Evolutionary conservation across 805 yeast genomes (phyloP).

Genomic region (Kazachstania kunashirensis): DNA sequence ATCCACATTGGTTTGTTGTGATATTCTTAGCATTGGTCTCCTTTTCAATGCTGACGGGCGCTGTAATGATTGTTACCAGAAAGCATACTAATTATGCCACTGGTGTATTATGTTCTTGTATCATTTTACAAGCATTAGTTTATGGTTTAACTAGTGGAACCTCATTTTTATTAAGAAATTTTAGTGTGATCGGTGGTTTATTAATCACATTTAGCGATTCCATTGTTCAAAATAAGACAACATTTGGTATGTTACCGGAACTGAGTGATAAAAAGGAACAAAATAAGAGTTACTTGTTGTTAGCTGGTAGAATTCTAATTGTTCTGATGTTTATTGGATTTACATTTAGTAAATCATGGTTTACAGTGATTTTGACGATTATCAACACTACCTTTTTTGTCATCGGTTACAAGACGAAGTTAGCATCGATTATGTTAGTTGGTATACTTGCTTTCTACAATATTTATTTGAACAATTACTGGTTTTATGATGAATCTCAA

Average conservation of each 20-base stretch:
- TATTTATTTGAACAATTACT: conserved; percentile 73
- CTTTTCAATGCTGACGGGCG: conserved; percentile 59
- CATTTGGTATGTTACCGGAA: conserved; percentile 39
- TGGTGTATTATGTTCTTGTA: conserved; percentile 56
- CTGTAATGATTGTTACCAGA: conserved; percentile 60
- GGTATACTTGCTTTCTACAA: conserved; percentile 67
- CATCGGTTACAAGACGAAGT: conserved; percentile 86
- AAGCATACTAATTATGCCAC: conserved; percentile 64
- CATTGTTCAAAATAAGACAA: conserved; percentile 61
- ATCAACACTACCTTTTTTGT: conserved; percentile 72
- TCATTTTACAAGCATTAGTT: conserved; percentile 72
- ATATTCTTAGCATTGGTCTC: conserved; percentile 58
- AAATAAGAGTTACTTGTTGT: conserved; percentile 63
- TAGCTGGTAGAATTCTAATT: conserved; percentile 82
- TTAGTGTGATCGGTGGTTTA: conserved; percentile 87
- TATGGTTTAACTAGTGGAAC: conserved; percentile 81
- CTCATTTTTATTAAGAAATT: conserved; percentile 73
- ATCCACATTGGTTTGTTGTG: conserved; percentile 70
- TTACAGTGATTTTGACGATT: conserved; percentile 53
- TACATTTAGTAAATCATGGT: conserved; percentile 65
- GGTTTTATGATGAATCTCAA: conserved; percentile 62
- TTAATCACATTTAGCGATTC: conserved; percentile 81
- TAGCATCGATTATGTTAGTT: conserved; percentile 66
- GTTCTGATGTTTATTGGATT: conserved; percentile 80
- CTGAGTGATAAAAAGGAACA: conserved; percentile 53